Base-by-base conservation (phyloP, 176 grass and related monocot genomes). In the Puccinellia tenuiflora region DNA sequence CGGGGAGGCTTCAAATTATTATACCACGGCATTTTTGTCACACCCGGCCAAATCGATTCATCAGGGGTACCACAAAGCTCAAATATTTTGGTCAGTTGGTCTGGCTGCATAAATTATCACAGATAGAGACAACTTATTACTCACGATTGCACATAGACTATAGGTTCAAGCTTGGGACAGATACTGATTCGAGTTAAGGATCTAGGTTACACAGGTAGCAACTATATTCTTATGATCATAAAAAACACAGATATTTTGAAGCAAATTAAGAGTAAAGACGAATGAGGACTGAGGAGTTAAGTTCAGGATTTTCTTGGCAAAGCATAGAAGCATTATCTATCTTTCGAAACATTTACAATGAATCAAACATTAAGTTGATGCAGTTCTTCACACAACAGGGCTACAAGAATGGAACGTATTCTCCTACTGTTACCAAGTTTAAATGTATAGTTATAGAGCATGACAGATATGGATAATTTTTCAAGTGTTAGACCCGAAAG, bases 51-150 rank as follows among this genome's bases (percentile, higher is more conserved):
- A 67, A 65, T 95, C 2, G 82, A 52, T 81, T 98, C 95, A 69
- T 95, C 90, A 50, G 92, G 92, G 33, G 92, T 98, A 72, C 95
- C 95, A 90, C 95, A 98, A 35, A 95, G 85, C 69, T 98, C 95
- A 86, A 91, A 98, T 86, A 93, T 95, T 82, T 91, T 98, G 53
- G 47, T 90, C 31, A 95, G 86, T 47, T 98, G 95, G 85, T 98
- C 92, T 6, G 90, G 88, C 92, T 95, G 84, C 51, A 88, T 29
- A 33, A 76, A 20, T 74, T 59, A 54, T 68, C 3, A 76, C 3
- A 76, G 39, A 72, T 24, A 62, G 7, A 12, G 12, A 68, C 4
- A 76, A 17, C 16, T 17, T 38, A 83, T 65, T 18, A 77, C 42
- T 78, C 25, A 73, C 5, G 15, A 25, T 75, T 74, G 68, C 75